These are phyloP conservation scores for Leccinum aurantiacum DNA, from an alignment of 768 basidiomycete species.

Conservation along the genomic window DNA sequence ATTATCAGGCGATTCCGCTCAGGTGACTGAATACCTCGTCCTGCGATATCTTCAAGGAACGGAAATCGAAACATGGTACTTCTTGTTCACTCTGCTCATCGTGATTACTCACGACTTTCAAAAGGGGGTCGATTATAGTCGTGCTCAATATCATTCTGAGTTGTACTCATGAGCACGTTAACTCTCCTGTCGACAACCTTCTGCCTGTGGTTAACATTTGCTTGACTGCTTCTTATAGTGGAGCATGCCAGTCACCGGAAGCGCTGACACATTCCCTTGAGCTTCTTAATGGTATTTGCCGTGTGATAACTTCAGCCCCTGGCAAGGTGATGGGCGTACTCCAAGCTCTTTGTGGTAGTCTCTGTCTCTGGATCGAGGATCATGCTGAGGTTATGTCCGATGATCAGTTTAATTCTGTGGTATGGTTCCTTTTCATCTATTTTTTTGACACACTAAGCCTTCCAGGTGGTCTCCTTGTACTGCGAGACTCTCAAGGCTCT, in stretches of 20 bases:
- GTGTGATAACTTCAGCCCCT: constrained; percentile 31
- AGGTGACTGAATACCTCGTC: constrained; percentile 17
- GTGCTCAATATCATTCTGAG: constrained; percentile 22
- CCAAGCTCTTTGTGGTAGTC: constrained; percentile 35
- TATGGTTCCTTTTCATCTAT: constrained; percentile 30
- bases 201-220: constrained; percentile 32
- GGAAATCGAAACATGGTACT: constrained; percentile 26
- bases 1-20: constrained; percentile 9
- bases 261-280: constrained; percentile 31
- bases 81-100: not conserved
- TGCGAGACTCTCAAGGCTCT: constrained; percentile 43
- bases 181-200: constrained; percentile 18
- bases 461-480: constrained; percentile 42
- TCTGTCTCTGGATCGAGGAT: constrained; percentile 57
- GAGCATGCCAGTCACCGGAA: constrained; percentile 23
- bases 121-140: constrained; percentile 23
- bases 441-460: not conserved
- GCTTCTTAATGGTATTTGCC: constrained; percentile 38
- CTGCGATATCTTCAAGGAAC: constrained; percentile 13
- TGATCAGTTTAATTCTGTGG: constrained; percentile 48
- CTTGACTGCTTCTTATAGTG: constrained; percentile 38
- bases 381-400: constrained; percentile 38
- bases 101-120: constrained; percentile 9
- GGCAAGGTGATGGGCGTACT: constrained; percentile 37
- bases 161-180: constrained; percentile 5